Evolutionary conservation across 192 early-diverging fungal species (phyloP).

Genomic region (Backusella morwellensis): DNA sequence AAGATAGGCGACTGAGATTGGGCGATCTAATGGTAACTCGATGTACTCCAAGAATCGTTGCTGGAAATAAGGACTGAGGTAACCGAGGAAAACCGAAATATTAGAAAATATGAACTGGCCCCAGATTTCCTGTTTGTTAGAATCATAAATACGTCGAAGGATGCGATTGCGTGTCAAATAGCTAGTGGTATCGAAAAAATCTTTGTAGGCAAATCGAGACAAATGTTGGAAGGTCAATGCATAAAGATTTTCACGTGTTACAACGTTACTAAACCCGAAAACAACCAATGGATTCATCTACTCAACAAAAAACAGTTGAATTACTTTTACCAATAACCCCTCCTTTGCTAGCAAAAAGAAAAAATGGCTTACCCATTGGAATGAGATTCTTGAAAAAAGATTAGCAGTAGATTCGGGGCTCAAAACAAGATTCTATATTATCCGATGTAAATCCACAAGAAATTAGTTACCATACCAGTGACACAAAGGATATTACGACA

Average conservation of each 20-base stretch:
- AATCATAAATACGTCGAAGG: slow-evolving; percentile 16
- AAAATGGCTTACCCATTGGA: slow-evolving; percentile 15
- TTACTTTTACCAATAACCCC: neutral
- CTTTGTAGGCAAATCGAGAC: neutral
- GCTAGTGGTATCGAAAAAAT: neutral
- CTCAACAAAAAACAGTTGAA: neutral
- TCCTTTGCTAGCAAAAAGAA: neutral
- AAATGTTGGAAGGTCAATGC: slow-evolving; percentile 12
- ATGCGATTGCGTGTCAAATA: neutral
- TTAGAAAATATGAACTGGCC: slow-evolving; percentile 19
- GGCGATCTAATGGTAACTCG: slow-evolving; percentile 15
- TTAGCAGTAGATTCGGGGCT: slow-evolving; percentile 22
- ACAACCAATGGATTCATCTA: slow-evolving; percentile 12
- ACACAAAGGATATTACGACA: neutral
- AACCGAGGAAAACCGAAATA: slow-evolving; percentile 27
- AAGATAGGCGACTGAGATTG: slow-evolving; percentile 41
- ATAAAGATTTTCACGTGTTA: slow-evolving; percentile 15
- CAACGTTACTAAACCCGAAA: slow-evolving; percentile 1
- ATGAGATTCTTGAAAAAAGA: slow-evolving; percentile 15
- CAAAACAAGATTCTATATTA: neutral
- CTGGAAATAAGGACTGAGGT: slow-evolving; percentile 47
- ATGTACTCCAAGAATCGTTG: slow-evolving; percentile 42
- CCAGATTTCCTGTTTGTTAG: slow-evolving; percentile 24
- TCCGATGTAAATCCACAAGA: neutral
- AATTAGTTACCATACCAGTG: neutral